Evolutionary conservation across 352 stramenopile genomes (phyloP).

Genomic region (Globisporangium paddicum): DNA sequence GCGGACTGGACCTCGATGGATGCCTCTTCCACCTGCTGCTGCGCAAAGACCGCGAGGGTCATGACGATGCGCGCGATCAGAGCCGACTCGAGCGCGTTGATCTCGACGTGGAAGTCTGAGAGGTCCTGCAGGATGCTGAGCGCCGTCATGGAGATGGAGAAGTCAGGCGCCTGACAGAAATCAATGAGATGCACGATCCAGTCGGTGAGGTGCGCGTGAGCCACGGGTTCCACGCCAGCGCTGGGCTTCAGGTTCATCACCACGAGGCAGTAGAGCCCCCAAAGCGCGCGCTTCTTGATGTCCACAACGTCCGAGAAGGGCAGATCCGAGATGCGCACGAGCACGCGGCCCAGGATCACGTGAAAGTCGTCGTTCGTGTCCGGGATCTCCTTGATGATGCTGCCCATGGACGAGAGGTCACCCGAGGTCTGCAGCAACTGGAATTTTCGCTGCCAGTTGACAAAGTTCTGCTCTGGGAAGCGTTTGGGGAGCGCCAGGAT

Average conservation of each 20-base stretch:
- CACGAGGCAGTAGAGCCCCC: slow-evolving; percentile 72
- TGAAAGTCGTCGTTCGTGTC: slow-evolving; percentile 67
- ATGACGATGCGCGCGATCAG: slow-evolving; percentile 83
- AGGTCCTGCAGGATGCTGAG: slow-evolving; percentile 78
- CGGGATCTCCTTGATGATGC: slow-evolving; percentile 63
- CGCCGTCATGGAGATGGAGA: slow-evolving; percentile 74
- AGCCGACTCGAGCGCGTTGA: slow-evolving; percentile 60
- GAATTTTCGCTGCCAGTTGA: slow-evolving; percentile 77
- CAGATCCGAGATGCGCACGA: slow-evolving; percentile 71
- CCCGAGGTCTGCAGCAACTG: slow-evolving; percentile 7
- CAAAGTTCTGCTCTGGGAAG: slow-evolving; percentile 72
- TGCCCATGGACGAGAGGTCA: slow-evolving; percentile 27
- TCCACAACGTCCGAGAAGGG: slow-evolving; percentile 69
- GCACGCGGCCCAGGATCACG: slow-evolving; percentile 60
- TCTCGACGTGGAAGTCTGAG: slow-evolving; percentile 65
- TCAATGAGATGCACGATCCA: slow-evolving; percentile 84
- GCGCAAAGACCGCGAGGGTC: slow-evolving; percentile 79
- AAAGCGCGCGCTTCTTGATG: slow-evolving; percentile 80
- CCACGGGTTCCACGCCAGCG: slow-evolving; percentile 25
- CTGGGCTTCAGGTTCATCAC: slow-evolving; percentile 55
- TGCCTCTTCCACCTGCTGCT: slow-evolving; percentile 85
- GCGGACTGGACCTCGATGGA: slow-evolving; percentile 82
- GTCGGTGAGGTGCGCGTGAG: slow-evolving; percentile 47
- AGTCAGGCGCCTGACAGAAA: slow-evolving; percentile 65
- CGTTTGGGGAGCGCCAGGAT: slow-evolving; percentile 67